A percentile compares a stretch with the other conserved stretches of the same genome.
Evolutionary conservation across 805 yeast genomes (phyloP).

Genomic region (Spencermartinsiella europaea): DNA sequence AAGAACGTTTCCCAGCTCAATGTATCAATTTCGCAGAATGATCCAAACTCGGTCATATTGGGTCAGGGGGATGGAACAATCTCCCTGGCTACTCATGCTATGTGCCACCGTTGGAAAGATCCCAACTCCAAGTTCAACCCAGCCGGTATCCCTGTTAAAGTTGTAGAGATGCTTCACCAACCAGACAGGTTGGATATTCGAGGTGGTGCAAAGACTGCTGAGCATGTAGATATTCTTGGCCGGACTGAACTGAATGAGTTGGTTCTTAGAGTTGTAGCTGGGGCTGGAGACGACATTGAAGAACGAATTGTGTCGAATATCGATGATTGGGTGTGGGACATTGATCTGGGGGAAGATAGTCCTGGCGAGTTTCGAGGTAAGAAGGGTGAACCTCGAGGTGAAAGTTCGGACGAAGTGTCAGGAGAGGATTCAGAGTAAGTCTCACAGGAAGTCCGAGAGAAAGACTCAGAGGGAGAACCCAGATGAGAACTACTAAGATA

Average conservation of each 20-base stretch:
- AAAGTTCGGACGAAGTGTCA: neutral
- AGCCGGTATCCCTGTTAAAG: constrained; percentile 60
- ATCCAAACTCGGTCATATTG: constrained; percentile 61
- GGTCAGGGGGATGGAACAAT: constrained; percentile 98
- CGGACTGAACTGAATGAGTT: constrained; percentile 88
- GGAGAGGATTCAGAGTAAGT: too few relatives aligned
- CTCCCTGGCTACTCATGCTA: constrained; percentile 76
- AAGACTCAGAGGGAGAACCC: too few relatives aligned
- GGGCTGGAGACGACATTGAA: constrained; percentile 63
- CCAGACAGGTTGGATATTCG: constrained; percentile 92
- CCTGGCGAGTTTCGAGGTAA: neutral
- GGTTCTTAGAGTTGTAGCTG: constrained; percentile 75
- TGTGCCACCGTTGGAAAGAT: constrained; percentile 88
- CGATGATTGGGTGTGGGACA: constrained; percentile 52
- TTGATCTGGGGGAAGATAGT: constrained; percentile 40
- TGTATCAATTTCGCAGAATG: constrained; percentile 64
- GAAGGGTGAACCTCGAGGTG: neutral
- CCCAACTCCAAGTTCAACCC: constrained; percentile 67
- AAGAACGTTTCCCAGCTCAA: constrained; percentile 50
- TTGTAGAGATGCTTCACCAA: constrained; percentile 88
- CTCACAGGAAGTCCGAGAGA: too few relatives aligned
- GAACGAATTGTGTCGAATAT: constrained; percentile 56
- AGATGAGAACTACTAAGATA: too few relatives aligned
- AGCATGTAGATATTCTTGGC: constrained; percentile 94
- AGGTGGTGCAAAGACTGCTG: constrained; percentile 97